These are phyloP conservation scores for Ganoderma boninense DNA, from an alignment of 1,284 basidiomycete species.

Conservation along the genomic window DNA sequence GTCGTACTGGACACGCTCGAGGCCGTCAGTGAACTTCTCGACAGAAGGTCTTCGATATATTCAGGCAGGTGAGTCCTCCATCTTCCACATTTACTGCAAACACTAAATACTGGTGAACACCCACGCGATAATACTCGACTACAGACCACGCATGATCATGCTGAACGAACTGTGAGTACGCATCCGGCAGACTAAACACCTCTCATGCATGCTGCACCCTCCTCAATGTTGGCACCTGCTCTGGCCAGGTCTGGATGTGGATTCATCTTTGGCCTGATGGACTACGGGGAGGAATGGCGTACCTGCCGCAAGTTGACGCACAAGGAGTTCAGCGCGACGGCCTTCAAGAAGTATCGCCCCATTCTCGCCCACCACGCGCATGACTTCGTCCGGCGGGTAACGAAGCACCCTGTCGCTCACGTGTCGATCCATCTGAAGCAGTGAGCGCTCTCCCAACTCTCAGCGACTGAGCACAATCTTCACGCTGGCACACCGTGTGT, in stretches of 20 bases:
- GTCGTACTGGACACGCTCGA: conserved; percentile 50
- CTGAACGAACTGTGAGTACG: conserved; percentile 40
- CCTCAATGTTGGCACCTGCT: too few species aligned
- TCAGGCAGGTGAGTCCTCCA: conserved; percentile 28
- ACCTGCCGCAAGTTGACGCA: conserved; percentile 48
- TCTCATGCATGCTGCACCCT: too few species aligned
- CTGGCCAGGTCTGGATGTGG: conserved; percentile 48
- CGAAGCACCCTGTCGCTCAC: conserved; percentile 27
- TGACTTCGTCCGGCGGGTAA: conserved; percentile 43
- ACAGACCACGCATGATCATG: conserved; percentile 44
- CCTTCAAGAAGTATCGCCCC: conserved; percentile 27
- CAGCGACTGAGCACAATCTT: too few species aligned
- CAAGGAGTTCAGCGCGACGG: conserved; percentile 23
- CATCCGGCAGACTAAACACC: too few species aligned
- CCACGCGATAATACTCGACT: conserved; percentile 15
- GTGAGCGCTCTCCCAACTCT: conserved; percentile 20
- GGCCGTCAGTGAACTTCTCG: conserved; percentile 37
- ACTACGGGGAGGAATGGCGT: conserved; percentile 52
- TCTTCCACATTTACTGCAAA: too few species aligned
- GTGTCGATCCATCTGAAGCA: conserved; percentile 32
- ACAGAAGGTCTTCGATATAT: conserved; percentile 33
- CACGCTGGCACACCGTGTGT: not conserved
- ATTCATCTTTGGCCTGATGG: conserved; percentile 45
- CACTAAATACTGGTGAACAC: too few species aligned
- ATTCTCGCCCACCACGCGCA: conserved; percentile 37